A percentile compares a stretch with the other conserved stretches of the same genome.
Conservation (phyloP, 2,329 filamentous ascomycete species). For the Akanthomyces uredinophilus region DNA sequence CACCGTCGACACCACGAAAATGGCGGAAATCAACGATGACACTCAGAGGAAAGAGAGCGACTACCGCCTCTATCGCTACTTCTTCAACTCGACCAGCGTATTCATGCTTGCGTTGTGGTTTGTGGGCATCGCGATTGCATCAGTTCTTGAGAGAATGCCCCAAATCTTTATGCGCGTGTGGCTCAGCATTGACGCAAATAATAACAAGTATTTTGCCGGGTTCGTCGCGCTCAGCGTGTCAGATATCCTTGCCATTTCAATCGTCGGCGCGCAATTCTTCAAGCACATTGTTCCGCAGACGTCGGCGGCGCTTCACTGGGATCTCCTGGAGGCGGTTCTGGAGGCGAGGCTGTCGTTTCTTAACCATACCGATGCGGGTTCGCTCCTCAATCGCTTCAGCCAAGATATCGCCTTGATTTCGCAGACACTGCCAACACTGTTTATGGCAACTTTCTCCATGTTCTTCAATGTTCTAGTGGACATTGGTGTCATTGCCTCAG, state of each 20-base stretch:
- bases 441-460: conserved; percentile 19
- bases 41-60: neutral
- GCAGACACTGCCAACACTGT: conserved; percentile 24
- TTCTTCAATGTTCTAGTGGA: conserved; percentile 20
- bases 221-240: neutral
- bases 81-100: neutral
- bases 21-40: neutral
- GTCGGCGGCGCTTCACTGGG: neutral
- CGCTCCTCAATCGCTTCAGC: conserved; percentile 21
- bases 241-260: neutral
- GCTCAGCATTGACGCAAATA: conserved; percentile 14
- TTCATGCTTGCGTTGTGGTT: neutral
- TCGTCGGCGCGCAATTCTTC: neutral
- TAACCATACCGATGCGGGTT: neutral
- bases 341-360: conserved; percentile 19
- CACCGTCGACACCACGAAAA: neutral
- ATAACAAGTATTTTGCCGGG: conserved; percentile 12
- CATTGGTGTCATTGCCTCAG: conserved; percentile 18
- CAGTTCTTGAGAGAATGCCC: conserved; percentile 1
- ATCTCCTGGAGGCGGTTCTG: neutral
- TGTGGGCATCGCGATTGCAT: neutral
- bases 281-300: neutral
- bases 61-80: neutral
- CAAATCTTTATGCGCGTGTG: conserved; percentile 10
- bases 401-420: conserved; percentile 25